Base-by-base conservation (phyloP, 164 flowering plant species). In the Berberis thunbergii region DNA sequence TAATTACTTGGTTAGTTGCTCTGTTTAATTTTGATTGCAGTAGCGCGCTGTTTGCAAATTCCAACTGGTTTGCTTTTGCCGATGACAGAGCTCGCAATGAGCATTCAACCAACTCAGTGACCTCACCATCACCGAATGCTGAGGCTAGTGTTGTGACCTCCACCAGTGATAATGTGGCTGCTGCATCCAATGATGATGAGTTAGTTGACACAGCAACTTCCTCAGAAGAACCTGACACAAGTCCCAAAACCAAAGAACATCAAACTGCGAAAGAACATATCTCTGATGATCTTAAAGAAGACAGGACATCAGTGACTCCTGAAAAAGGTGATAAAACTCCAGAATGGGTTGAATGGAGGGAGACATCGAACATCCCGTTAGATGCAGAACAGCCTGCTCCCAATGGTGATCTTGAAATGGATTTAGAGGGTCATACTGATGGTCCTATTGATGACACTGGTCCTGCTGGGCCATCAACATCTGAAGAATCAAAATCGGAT, bases 1-100 rank as follows among this genome's bases (percentile, higher is more conserved):
- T 41, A 6, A 39, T 55, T 49, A 70, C 8, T 57, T 7, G 8
- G 7, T 1, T 57, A 26, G 13, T 6, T 41, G 2, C 11, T 7
- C 12, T 57, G 8, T 41, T 9, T 57, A 2, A 4, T 7, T 56
- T 56, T 26, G 38, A n/a, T 57, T 75, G 63, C 86, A 92, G 96
- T 62, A 82, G 81, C 6, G 88, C 98, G 38, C 90, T 88, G 39
- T 86, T 92, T 65, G 88, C 96, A 60, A 89, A 88, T 63, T 88
- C 97, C 67, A 86, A 92, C 76, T 92, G 98, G 98, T 88, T 88
- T 78, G 98, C 97, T 55, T 85, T 89, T 60, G 98, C 84, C 76
- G 91, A 89, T 62, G 83, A 85, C n/a, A 76, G 70, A 73, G 70
- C 62, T 61, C 69, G 77, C 39, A 73, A 68, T 65, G 94, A 89